Base-by-base conservation (phyloP, 169 alveolate species). In the Plasmodium coatneyi region DNA sequence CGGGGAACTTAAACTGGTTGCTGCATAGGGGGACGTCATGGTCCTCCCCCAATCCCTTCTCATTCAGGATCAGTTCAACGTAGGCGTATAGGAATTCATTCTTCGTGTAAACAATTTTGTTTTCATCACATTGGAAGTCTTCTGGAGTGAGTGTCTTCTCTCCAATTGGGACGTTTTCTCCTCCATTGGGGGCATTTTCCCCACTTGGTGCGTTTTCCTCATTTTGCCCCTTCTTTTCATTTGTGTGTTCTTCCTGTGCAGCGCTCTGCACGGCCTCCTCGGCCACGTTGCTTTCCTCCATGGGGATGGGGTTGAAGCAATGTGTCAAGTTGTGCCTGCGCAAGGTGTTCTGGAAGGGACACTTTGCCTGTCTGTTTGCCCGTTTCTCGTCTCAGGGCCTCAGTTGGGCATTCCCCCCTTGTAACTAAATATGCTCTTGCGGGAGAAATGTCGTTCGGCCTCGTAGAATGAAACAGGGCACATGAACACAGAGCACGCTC, bases 31-130 rank as follows among this genome's bases (percentile, higher is more conserved):
- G 92, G 28, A 83, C 7, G 43, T 83, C 83, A 12, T 86, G 80
- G 41, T 74, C 81, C 6, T 86, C 86, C 41, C 84, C 84, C 5
- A 86, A 7, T 0, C 54, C 86, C 25, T 49, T 86, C 80, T 56
- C 79, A 36, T 66, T 28, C 30, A 86, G 39, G 25, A 86, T 86
- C 28, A 86, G 34, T 19, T 86, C 93, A 4, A 70, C 70, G 22
- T 86, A 86, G 1, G 86, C 93, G 66, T 86, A 86, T 9, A 86
- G 19, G 43, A 86, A 86, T 46, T 86, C 93, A 16, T 86, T 54
- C 66, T 56, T 86, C 10, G 93, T 86, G 66, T 86, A 86, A 19
- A 74, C 30, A 5, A 86, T 54, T 43, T 41, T 34, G 28, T 86
- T 76, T 22, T 76, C 84, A 34, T 74, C 86, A 30, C 5, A 66